phyloP scores from a whole-genome alignment of 2,329 filamentous ascomycete species.

The Zalaria obscura region DNA sequence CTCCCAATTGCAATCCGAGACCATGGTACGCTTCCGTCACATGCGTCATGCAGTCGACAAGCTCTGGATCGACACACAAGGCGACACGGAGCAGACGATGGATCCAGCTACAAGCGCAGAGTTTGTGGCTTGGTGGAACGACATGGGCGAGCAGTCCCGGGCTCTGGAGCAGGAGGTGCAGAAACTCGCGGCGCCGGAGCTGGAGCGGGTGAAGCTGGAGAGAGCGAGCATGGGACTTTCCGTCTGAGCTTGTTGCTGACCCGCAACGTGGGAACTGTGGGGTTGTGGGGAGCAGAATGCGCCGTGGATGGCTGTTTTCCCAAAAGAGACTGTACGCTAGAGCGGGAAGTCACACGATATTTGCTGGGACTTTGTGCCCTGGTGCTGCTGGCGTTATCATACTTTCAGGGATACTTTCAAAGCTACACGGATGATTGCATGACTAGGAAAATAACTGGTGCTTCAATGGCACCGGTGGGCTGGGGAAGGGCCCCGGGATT shows the following conservation, averaged over 20 bases:
- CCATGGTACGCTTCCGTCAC: slow-evolving; percentile 30
- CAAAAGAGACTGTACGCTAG: no score
- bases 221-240: slow-evolving; percentile 5
- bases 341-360: no score
- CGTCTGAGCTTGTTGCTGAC: slow-evolving; percentile 4
- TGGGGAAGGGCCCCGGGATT: no score
- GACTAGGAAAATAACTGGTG: no score
- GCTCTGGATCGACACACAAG: slow-evolving; percentile 9
- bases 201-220: slow-evolving; percentile 6
- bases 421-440: no score
- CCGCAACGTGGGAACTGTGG: no score
- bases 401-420: no score
- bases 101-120: slow-evolving; percentile 13
- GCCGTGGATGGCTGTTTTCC: no score
- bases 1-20: slow-evolving; percentile 21
- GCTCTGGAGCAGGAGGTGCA: slow-evolving; percentile 14
- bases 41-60: slow-evolving; percentile 13
- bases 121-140: slow-evolving; percentile 26
- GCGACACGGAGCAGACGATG: slow-evolving; percentile 1
- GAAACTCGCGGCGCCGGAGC: slow-evolving; percentile 5
- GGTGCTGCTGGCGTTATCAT: no score
- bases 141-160: slow-evolving; percentile 18
- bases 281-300: no score
- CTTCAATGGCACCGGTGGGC: no score
- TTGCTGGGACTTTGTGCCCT: no score